phyloP scores from a whole-genome alignment of 1,284 basidiomycete species.

The Mycena sp. region DNA sequence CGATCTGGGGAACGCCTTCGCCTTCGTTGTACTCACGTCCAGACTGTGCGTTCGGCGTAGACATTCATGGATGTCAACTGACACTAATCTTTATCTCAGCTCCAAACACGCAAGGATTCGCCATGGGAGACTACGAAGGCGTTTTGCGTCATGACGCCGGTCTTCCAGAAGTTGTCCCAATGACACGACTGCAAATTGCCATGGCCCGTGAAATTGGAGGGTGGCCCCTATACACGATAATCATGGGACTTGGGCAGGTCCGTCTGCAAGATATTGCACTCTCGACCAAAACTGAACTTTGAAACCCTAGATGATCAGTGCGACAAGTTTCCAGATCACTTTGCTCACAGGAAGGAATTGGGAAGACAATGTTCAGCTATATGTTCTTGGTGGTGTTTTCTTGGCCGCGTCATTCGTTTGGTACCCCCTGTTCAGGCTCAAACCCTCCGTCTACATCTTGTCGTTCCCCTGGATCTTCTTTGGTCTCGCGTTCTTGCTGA shows the following conservation, averaged over 20 bases:
- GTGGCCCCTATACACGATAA: constrained; percentile 92
- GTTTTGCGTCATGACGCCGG: constrained; percentile 60
- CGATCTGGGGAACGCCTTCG: constrained; percentile 80
- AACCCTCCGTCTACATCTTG: constrained; percentile 88
- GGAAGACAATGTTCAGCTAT: constrained; percentile 84
- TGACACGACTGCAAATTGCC: constrained; percentile 85
- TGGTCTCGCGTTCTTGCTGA: constrained; percentile 88
- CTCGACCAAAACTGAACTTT: too few relatives aligned
- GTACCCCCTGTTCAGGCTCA: constrained; percentile 91
- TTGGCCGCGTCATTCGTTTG: constrained; percentile 85
- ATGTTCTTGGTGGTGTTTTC: constrained; percentile 89
- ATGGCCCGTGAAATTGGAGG: constrained; percentile 80
- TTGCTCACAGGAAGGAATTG: constrained; percentile 87
- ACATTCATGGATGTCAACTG: too few relatives aligned
- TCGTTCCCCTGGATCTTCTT: constrained; percentile 91
- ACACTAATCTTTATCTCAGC: constrained; percentile 34
- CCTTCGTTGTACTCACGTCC: constrained; percentile 80
- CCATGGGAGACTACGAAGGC: constrained; percentile 60
- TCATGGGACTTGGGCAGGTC: constrained; percentile 78
- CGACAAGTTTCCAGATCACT: constrained; percentile 95
- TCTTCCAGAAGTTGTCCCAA: constrained; percentile 65
- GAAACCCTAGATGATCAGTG: constrained; percentile 68
- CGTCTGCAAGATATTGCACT: too few relatives aligned
- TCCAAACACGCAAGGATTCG: constrained; percentile 63
- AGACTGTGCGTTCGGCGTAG: constrained; percentile 49